Base-by-base conservation (phyloP, 1,139 yeast genomes). In the Pichia sp. region DNA sequence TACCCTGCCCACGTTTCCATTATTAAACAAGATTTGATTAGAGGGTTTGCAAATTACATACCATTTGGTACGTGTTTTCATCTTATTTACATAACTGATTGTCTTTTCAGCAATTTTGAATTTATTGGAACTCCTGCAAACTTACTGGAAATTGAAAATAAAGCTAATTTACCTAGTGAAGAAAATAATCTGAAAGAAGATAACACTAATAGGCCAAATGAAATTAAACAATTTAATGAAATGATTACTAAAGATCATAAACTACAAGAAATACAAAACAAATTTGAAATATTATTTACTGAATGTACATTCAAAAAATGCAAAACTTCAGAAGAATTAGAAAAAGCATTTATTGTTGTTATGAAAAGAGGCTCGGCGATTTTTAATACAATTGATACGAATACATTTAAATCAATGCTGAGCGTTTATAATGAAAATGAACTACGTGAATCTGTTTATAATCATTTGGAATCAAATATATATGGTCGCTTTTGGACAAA, bases 401-500 rank as follows among this genome's bases (percentile, higher is more conserved):
- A 48, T 16, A 42, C 51, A 3, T 47, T 51, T 8, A 47, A 38
- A 16, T 55, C 53, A 0, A 42, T 60, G 4, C 42, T 56, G 13
- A 39, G 51, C 3, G 45, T 50, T 3, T 70, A 73, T 47, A 80
- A 84, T 0, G 71, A 71, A 0, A 64, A 82, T 5, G 84, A 85
- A 57, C 69, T 79, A 59, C 80, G 73, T 61, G 73, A 72, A 55
- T 72, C 81, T 52, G 74, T 88, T 1, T 85, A 83, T 60, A 83
- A 81, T 53, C 87, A 87, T 59, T 82, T 87, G 14, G 96, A 89
- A 58, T 62, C 77, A 54, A 83, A 82, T 56, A 65, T 87, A 27
- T 84, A 82, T 62, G 87, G 81, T 59, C 78, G 76, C 54, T 62
- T 84, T 5, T 86, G 93, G 89, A 65, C 76, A 7, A 63, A 79